Evolutionary conservation across 208 protist species (phyloP).

Genomic region (Leishmania tarentolae): DNA sequence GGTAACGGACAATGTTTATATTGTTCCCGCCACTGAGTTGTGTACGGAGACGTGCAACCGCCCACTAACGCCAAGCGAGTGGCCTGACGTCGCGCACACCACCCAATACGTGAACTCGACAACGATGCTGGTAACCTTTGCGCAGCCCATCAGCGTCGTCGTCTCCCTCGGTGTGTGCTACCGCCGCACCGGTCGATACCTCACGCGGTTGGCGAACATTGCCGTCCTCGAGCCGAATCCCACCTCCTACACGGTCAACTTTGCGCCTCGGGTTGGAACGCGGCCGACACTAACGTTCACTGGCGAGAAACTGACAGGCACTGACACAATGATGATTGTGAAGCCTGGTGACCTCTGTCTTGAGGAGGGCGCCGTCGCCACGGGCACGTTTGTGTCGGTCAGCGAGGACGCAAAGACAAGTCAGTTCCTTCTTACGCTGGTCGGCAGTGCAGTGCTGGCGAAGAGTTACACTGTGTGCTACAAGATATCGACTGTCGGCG

Average conservation of each 20-base stretch:
- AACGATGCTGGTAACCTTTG: slow-evolving; percentile 50
- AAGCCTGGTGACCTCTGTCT: slow-evolving; percentile 45
- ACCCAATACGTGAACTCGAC: slow-evolving; percentile 48
- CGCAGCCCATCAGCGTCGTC: slow-evolving; percentile 33
- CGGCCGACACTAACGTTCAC: slow-evolving; percentile 72
- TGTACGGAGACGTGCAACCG: slow-evolving; percentile 78
- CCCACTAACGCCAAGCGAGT: slow-evolving; percentile 48
- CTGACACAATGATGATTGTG: slow-evolving; percentile 73
- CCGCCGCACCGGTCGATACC: slow-evolving; percentile 52
- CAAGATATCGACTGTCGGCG: slow-evolving; percentile 40
- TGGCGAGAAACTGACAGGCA: slow-evolving; percentile 51
- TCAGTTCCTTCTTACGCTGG: slow-evolving; percentile 53
- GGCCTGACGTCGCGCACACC: slow-evolving; percentile 42
- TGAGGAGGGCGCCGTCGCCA: slow-evolving; percentile 45
- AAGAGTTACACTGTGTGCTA: slow-evolving; percentile 84
- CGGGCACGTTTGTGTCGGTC: slow-evolving; percentile 42
- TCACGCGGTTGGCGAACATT: slow-evolving; percentile 61
- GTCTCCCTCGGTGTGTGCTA: slow-evolving; percentile 78
- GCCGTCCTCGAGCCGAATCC: slow-evolving; percentile 72
- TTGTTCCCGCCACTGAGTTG: slow-evolving; percentile 46
- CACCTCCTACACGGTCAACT: slow-evolving; percentile 62
- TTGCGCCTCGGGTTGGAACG: slow-evolving; percentile 80
- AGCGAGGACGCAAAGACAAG: slow-evolving; percentile 29
- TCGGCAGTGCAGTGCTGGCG: slow-evolving; percentile 26
- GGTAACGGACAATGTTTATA: slow-evolving; percentile 58